Evolutionary conservation across 345 rosid genomes (phyloP), one percentile per base, ranked within the genome.

Genomic region (Citrus cavaleriei): DNA sequence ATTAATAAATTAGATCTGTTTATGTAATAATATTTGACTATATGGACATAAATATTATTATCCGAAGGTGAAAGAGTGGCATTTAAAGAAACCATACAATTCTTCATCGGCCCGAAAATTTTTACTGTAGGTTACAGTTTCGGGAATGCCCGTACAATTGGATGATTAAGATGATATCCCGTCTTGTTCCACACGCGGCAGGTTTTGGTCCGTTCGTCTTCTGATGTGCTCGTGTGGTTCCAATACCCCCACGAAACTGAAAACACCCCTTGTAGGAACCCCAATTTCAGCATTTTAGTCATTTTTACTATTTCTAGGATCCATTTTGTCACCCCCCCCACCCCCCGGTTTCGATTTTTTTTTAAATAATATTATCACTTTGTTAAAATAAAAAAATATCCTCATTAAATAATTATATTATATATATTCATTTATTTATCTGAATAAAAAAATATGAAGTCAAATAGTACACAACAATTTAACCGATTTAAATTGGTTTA

Each of bases 161-260:
- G 62, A 40, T 10, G 13, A 49, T 21, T 21, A 21, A 0, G 74
- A 28, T 71, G 61, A 71, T 19, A 10, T 25, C 9, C 30, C 1
- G 49, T 38, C 22, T 34, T 16, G 3, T 16, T 35, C 2, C 67
- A 77, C 80, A 78, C n/a, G 75, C 81, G 86, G 86, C 72, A 51
- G 72, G 49, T 70, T 80, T 22, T 74, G 32, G 70, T 24, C 81
- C 83, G 57, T 63, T 24, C 34, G 18, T 30, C 6, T 34, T 42
- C 49, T 57, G 54, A 40, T 61, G 34, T 24, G 75, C 49, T 73
- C 68, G 59, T 66, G 80, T 81, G 77, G 73, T 71, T 65, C 22
- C 18, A 25, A 13, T 24, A 62, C 46, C 35, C 72, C 54, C 83
- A 64, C 68, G 18, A 19, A 65, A 32, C 42, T 32, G 68, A 32